Percentiles rank a stretch among this genome's conserved stretches.
Evolutionary conservation across 108 stramenopile species (phyloP).

Genomic region (Nitzschia palea): DNA sequence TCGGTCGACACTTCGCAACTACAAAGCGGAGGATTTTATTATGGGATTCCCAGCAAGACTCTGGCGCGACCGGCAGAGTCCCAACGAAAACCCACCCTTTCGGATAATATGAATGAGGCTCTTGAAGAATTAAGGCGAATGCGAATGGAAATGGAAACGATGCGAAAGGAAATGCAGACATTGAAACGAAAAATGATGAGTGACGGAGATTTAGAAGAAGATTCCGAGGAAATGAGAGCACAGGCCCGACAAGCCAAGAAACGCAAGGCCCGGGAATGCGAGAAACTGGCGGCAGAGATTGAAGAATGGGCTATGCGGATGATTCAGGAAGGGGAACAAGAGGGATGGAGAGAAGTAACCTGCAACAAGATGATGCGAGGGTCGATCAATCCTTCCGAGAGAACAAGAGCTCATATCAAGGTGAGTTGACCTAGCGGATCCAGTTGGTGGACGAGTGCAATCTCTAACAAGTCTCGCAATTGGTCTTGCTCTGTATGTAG

Average conservation of each 20-base stretch:
- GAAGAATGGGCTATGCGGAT: slow-evolving; percentile 68
- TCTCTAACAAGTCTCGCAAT: too few relatives aligned
- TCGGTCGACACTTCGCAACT: neutral
- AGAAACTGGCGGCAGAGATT: slow-evolving; percentile 59
- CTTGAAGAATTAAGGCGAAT: slow-evolving; percentile 65
- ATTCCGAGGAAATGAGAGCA: slow-evolving; percentile 14
- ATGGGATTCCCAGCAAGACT: slow-evolving; percentile 26
- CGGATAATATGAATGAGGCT: slow-evolving; percentile 55
- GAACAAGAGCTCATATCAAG: slow-evolving; percentile 68
- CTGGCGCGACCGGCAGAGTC: slow-evolving; percentile 9
- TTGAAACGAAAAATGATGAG: slow-evolving; percentile 42
- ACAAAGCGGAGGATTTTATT: slow-evolving; percentile 27
- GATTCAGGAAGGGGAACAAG: slow-evolving; percentile 44
- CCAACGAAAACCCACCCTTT: slow-evolving; percentile 18
- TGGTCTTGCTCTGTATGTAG: slow-evolving; percentile 17
- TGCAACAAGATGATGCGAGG: slow-evolving; percentile 67
- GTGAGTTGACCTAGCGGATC: slow-evolving; percentile 26
- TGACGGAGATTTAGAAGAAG: slow-evolving; percentile 23
- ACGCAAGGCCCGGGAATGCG: slow-evolving; percentile 25
- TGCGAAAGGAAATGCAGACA: slow-evolving; percentile 64
- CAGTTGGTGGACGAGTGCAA: too few relatives aligned
- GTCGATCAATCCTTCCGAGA: slow-evolving; percentile 58
- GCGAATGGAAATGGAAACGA: slow-evolving; percentile 71
- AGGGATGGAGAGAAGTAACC: slow-evolving; percentile 71
- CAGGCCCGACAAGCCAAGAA: slow-evolving; percentile 31